phyloP scores from a whole-genome alignment of 2,329 filamentous ascomycete genomes.

The Blastomyces silverae region DNA sequence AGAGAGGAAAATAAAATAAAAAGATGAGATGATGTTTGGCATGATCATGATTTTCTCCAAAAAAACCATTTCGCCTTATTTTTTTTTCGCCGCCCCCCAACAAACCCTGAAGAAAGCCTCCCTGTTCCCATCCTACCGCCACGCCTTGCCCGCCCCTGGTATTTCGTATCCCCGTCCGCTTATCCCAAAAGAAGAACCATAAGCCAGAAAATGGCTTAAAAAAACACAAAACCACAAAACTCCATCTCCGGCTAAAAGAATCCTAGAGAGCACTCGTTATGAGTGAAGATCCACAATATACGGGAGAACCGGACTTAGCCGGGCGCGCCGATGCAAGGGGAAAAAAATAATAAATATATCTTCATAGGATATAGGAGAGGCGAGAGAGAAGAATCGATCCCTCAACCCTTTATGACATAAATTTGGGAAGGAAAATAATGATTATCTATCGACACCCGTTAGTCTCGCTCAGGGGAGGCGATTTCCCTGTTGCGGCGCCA shows the following conservation, averaged over 20 bases:
- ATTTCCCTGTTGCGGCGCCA: conserved; percentile 32
- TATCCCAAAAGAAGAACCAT: background rate
- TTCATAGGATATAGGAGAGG: background rate
- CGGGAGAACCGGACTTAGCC: background rate
- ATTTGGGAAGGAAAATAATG: conserved; percentile 4
- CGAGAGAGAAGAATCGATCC: background rate
- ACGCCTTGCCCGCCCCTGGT: background rate
- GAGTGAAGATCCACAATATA: background rate
- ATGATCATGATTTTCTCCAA: background rate
- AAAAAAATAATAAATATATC: background rate
- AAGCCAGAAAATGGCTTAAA: background rate
- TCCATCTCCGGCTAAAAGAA: background rate
- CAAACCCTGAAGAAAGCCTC: background rate
- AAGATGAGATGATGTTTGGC: background rate
- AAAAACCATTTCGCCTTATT: background rate
- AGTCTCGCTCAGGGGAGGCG: conserved; percentile 9
- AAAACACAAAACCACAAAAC: background rate
- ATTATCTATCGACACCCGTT: conserved; percentile 13
- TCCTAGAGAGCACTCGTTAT: background rate
- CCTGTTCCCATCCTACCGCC: background rate
- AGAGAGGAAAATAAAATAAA: background rate
- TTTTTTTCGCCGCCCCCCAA: background rate
- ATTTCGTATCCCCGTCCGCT: background rate
- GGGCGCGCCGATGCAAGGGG: background rate
- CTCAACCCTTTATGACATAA: background rate